Conservation (phyloP, 306 rosid species). For the Prunus armeniaca region DNA sequence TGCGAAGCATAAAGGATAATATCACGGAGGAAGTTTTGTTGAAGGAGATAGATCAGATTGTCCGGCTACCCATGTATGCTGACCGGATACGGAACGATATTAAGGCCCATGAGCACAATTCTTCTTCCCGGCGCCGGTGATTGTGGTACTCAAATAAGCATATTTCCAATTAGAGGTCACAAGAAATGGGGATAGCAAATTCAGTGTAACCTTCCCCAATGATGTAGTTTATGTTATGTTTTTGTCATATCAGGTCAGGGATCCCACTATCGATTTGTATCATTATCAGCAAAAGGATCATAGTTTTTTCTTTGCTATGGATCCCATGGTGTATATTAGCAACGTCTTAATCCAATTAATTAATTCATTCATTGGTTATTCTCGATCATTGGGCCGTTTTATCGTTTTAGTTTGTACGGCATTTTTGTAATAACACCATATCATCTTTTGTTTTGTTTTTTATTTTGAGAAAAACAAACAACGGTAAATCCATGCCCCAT, state of each 20-base stretch:
- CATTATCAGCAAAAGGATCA: neutral
- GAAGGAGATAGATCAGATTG: slow-evolving; percentile 72
- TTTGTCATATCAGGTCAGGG: neutral
- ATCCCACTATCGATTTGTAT: neutral
- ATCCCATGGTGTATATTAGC: neutral
- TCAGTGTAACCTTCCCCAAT: neutral
- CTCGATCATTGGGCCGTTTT: too few species aligned
- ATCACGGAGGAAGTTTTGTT: slow-evolving; percentile 77
- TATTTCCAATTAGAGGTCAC: neutral
- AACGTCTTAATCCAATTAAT: neutral
- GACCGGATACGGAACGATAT: slow-evolving; percentile 76
- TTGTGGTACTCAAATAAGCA: neutral
- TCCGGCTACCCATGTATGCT: slow-evolving; percentile 88
- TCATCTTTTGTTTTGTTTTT: too few species aligned
- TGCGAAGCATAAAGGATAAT: slow-evolving; percentile 87
- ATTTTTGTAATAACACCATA: too few species aligned
- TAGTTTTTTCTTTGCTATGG: neutral
- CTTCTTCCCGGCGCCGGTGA: slow-evolving; percentile 17
- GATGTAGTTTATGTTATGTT: neutral
- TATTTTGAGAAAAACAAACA: too few species aligned
- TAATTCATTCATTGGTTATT: neutral
- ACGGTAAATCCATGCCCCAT: too few species aligned
- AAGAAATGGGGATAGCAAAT: neutral
- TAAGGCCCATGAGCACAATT: slow-evolving; percentile 39
- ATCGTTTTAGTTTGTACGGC: too few species aligned